Percentiles rank a stretch among this genome's conserved stretches.
Conservation (phyloP, 495 filamentous ascomycete species). For the Neurospora intermedia region DNA sequence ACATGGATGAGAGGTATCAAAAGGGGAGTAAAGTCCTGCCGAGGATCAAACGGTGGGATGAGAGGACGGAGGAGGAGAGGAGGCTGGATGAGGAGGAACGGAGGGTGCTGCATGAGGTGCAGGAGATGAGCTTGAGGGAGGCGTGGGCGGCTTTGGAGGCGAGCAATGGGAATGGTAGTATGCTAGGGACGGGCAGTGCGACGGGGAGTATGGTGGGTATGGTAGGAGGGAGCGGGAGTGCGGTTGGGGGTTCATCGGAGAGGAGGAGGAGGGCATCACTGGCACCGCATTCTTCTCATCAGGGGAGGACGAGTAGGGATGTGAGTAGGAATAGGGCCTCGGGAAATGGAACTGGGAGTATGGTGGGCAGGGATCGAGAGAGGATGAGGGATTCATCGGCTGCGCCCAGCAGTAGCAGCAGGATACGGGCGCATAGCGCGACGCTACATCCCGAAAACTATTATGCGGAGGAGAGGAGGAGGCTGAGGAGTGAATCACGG, state of each 20-base stretch:
- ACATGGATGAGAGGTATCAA: slow-evolving; percentile 58
- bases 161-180: slow-evolving; percentile 49
- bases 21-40: slow-evolving; percentile 68
- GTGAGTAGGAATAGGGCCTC: neutral
- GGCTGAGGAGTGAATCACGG: slow-evolving; percentile 26
- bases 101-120: slow-evolving; percentile 57
- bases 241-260: slow-evolving; percentile 8
- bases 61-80: slow-evolving; percentile 35
- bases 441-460: slow-evolving; percentile 19
- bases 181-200: slow-evolving; percentile 59
- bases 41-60: slow-evolving; percentile 30
- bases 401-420: neutral
- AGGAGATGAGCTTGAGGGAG: slow-evolving; percentile 61
- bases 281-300: neutral
- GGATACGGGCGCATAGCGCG: slow-evolving; percentile 12
- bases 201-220: slow-evolving; percentile 57
- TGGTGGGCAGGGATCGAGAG: slow-evolving; percentile 10
- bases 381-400: slow-evolving; percentile 10
- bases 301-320: neutral
- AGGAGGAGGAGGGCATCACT: neutral
- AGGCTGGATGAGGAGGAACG: slow-evolving; percentile 53
- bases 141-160: slow-evolving; percentile 29
- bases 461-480: slow-evolving; percentile 22
- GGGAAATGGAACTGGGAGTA: neutral
- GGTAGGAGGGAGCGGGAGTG: slow-evolving; percentile 12